Conservation (phyloP, 129 eudicot species). For the Artemisia annua region DNA sequence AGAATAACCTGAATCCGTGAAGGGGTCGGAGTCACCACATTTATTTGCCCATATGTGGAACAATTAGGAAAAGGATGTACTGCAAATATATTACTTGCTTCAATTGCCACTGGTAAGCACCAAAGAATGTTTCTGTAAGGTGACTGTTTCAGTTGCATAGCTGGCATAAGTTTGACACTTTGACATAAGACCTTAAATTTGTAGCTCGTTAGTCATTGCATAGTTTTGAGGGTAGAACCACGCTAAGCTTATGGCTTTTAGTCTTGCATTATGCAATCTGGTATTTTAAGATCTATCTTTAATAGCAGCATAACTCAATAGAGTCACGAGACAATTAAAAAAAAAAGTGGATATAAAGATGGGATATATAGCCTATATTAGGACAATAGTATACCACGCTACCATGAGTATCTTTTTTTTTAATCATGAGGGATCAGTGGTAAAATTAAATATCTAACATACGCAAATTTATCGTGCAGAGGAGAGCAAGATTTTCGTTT, state of each 20-base stretch:
- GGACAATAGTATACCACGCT: background rate
- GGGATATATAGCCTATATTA: background rate
- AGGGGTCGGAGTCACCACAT: no score
- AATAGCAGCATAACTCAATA: background rate
- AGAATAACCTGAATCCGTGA: no score
- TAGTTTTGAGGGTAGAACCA: background rate
- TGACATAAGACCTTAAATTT: background rate
- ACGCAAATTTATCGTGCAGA: conserved; percentile 38
- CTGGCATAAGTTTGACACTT: background rate
- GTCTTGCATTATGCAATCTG: background rate
- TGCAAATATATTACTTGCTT: background rate
- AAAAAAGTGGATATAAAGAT: background rate
- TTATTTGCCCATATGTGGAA: background rate
- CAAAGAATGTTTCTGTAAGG: background rate
- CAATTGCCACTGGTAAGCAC: background rate
- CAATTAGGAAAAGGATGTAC: background rate
- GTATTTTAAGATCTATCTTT: background rate
- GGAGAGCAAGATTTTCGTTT: conserved; percentile 94
- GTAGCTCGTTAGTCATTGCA: conserved; percentile 1
- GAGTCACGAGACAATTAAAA: background rate
- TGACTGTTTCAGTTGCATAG: background rate
- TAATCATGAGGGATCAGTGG: background rate
- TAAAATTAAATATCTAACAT: background rate
- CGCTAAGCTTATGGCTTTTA: no score
- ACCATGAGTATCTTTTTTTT: background rate